These are phyloP conservation scores for Cladosporium sp. DNA, from an alignment of 2,329 filamentous ascomycete genomes.

Conservation along the genomic window DNA sequence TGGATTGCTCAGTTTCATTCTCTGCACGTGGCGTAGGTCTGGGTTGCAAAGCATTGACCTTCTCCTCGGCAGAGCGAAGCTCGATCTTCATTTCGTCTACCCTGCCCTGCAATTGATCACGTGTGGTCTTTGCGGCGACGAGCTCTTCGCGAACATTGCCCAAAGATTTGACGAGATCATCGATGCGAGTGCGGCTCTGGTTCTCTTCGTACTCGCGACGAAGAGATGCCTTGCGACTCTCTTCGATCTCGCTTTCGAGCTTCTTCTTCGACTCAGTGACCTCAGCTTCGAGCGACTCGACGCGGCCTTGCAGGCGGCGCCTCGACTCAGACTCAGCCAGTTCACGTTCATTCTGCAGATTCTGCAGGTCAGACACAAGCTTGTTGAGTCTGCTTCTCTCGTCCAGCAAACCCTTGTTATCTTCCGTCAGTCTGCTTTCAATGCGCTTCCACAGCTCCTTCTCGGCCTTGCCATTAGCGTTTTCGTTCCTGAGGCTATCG, in stretches of 20 bases:
- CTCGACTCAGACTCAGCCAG: conserved; percentile 75
- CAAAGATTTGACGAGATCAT: conserved; percentile 79
- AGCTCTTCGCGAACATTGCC: conserved; percentile 81
- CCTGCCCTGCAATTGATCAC: conserved; percentile 82
- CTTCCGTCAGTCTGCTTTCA: conserved; percentile 79
- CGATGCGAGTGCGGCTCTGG: conserved; percentile 84
- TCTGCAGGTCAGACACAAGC: conserved; percentile 78
- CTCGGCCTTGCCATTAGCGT: conserved; percentile 88
- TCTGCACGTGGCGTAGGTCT: conserved; percentile 28
- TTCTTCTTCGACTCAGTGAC: conserved; percentile 75
- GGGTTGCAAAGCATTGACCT: conserved; percentile 75
- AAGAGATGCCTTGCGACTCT: conserved; percentile 74
- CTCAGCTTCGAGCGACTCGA: conserved; percentile 76
- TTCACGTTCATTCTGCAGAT: conserved; percentile 86
- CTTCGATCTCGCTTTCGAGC: conserved; percentile 75
- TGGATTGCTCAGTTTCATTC: conserved; percentile 41
- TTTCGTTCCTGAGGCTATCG: conserved; percentile 86
- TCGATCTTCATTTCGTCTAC: conserved; percentile 88
- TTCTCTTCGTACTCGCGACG: conserved; percentile 87
- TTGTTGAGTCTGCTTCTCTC: conserved; percentile 81
- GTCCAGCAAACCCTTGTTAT: conserved; percentile 78
- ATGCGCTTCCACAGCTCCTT: conserved; percentile 94
- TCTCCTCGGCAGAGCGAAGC: conserved; percentile 83
- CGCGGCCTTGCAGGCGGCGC: conserved; percentile 71
- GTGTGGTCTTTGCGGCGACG: conserved; percentile 76